phyloP scores from a whole-genome alignment of 257 asterid genomes.

The Salvia splendens region DNA sequence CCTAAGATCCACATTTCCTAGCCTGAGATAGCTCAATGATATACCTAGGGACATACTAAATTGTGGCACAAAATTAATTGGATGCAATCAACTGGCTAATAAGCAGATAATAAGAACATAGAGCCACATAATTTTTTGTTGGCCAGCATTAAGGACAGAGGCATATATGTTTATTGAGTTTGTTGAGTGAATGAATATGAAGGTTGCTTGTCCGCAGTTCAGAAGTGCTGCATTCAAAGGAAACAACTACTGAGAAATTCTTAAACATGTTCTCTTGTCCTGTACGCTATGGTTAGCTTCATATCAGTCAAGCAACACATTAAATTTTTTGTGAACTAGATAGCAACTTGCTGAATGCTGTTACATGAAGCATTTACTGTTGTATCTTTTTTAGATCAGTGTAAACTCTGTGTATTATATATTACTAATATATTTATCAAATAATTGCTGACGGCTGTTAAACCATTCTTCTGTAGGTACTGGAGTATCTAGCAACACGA shows the following conservation, averaged over 20 bases:
- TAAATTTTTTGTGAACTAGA: neutral
- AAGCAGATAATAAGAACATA: neutral
- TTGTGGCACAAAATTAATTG: neutral
- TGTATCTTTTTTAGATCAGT: slow-evolving; percentile 8
- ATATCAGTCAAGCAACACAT: neutral
- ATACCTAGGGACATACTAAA: slow-evolving; percentile 2
- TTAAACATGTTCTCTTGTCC: neutral
- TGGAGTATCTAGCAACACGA: slow-evolving; percentile 81
- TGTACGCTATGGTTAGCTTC: neutral
- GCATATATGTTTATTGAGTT: neutral
- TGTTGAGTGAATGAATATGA: neutral
- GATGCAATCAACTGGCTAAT: neutral
- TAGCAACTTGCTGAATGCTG: neutral
- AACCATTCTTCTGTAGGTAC: slow-evolving; percentile 49
- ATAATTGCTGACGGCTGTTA: slow-evolving; percentile 8
- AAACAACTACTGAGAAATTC: slow-evolving; percentile 9
- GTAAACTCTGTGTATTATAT: slow-evolving; percentile 8
- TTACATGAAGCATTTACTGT: neutral
- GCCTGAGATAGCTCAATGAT: slow-evolving; percentile 7
- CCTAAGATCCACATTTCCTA: neutral
- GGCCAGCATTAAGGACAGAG: neutral
- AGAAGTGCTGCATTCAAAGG: neutral
- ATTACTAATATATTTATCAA: no score
- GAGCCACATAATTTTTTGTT: neutral
- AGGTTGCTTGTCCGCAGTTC: neutral